A percentile compares a stretch with the other conserved stretches of the same genome.
Evolutionary conservation across 805 yeast species (phyloP).

Genomic region (Saccharomycopsis fibuligera): DNA sequence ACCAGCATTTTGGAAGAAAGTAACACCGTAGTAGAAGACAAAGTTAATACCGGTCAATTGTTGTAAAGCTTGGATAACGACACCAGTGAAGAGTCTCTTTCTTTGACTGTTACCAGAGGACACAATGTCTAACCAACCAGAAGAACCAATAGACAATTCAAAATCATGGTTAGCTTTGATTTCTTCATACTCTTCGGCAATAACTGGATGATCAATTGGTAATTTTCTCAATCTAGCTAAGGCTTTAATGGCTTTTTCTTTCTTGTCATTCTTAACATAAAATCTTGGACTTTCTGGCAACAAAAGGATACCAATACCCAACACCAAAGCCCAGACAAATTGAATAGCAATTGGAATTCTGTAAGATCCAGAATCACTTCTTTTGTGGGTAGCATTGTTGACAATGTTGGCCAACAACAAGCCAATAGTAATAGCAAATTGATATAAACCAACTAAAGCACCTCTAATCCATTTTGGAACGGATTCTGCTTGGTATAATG

Average conservation of each 20-base stretch:
- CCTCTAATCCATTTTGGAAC: slow-evolving; percentile 78
- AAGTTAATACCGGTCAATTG: slow-evolving; percentile 71
- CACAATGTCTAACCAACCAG: slow-evolving; percentile 34
- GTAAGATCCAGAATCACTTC: slow-evolving; percentile 53
- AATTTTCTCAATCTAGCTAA: slow-evolving; percentile 49
- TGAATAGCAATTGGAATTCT: slow-evolving; percentile 72
- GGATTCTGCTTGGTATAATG: slow-evolving; percentile 74
- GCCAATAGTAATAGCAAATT: slow-evolving; percentile 69
- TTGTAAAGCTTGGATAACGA: slow-evolving; percentile 44
- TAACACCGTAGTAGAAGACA: slow-evolving; percentile 64
- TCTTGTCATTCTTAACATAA: slow-evolving; percentile 48
- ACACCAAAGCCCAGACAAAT: slow-evolving; percentile 59
- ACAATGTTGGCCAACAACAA: slow-evolving; percentile 62
- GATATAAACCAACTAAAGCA: slow-evolving; percentile 69
- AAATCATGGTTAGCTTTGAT: slow-evolving; percentile 43
- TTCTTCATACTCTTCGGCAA: slow-evolving; percentile 41
- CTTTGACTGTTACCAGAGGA: slow-evolving; percentile 32
- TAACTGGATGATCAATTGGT: slow-evolving; percentile 37
- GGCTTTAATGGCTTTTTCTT: slow-evolving; percentile 51
- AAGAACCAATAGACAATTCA: slow-evolving; percentile 41
- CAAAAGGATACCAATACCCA: slow-evolving; percentile 55
- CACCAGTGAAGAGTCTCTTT: slow-evolving; percentile 40
- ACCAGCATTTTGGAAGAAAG: slow-evolving; percentile 50
- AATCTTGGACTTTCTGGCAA: slow-evolving; percentile 77
- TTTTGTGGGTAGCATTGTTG: slow-evolving; percentile 57